These are phyloP conservation scores for Tausonia pullulans DNA, from an alignment of 1,284 basidiomycete genomes.

Conservation along the genomic window DNA sequence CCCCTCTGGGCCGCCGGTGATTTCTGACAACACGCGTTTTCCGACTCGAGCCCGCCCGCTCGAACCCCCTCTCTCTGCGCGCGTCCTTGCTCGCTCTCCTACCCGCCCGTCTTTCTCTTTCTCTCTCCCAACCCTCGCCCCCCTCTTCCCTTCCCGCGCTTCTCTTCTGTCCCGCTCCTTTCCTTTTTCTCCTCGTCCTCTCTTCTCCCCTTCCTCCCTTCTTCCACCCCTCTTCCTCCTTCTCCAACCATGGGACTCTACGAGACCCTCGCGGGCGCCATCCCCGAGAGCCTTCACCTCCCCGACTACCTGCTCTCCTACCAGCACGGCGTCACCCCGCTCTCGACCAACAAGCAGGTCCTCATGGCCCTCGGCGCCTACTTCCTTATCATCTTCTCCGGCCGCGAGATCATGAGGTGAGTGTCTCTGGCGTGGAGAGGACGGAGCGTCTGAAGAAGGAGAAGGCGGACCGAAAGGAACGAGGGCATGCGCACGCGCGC, in stretches of 20 bases:
- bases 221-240: background rate
- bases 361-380: constrained; percentile 61
- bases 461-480: background rate
- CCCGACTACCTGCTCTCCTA: constrained; percentile 47
- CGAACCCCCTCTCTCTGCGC: no score
- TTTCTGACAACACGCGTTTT: no score
- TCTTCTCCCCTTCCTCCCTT: background rate
- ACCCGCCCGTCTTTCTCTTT: background rate
- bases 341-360: constrained; percentile 69
- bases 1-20: no score
- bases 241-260: constrained; percentile 32
- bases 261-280: constrained; percentile 43
- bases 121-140: background rate
- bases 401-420: constrained; percentile 69
- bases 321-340: constrained; percentile 59
- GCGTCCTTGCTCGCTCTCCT: no score
- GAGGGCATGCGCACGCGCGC: background rate
- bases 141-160: background rate
- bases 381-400: constrained; percentile 78
- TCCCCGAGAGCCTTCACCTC: constrained; percentile 42
- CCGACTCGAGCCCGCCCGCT: no score
- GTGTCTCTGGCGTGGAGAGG: constrained; percentile 22
- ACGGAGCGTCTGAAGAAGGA: background rate
- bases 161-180: constrained; percentile 1
- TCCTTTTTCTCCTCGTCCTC: constrained; percentile 16